phyloP scores from a whole-genome alignment of 371 early-diverging fungal genomes.

The Lichtheimia hyalospora region DNA sequence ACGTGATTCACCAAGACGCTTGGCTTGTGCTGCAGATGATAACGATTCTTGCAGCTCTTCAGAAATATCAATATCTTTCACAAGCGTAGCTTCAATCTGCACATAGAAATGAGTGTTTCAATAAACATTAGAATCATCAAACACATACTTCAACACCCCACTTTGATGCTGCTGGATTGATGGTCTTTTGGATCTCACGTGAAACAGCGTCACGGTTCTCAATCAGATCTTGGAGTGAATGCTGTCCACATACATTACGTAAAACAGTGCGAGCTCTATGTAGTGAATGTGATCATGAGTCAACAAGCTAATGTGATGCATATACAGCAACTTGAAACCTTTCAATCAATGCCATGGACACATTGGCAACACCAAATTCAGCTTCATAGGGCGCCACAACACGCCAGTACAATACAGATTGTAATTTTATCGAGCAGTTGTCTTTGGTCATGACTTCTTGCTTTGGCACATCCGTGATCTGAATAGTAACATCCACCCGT shows the following conservation, averaged over 20 bases:
- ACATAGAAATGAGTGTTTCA: slow-evolving; percentile 1
- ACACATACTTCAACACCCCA: slow-evolving; percentile 72
- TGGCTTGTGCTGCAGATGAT: slow-evolving; percentile 86
- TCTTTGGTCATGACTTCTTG: slow-evolving; percentile 79
- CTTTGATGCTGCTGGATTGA: slow-evolving; percentile 44
- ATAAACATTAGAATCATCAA: too few species aligned
- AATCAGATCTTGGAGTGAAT: slow-evolving; percentile 69
- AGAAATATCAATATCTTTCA: slow-evolving; percentile 84
- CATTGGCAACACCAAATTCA: slow-evolving; percentile 74
- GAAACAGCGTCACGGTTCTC: slow-evolving; percentile 88
- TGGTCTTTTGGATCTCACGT: slow-evolving; percentile 75
- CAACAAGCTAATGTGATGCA: too few species aligned
- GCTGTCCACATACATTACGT: slow-evolving; percentile 63
- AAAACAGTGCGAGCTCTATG: slow-evolving; percentile 65
- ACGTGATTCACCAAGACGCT: slow-evolving; percentile 85
- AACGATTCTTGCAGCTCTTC: slow-evolving; percentile 77
- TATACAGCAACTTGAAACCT: slow-evolving; percentile 10
- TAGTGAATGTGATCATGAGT: too few species aligned
- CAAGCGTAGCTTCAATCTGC: slow-evolving; percentile 70
- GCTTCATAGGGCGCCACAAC: slow-evolving; percentile 82
- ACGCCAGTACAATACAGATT: slow-evolving; percentile 86
- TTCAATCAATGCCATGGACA: slow-evolving; percentile 76
- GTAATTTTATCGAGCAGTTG: slow-evolving; percentile 60
- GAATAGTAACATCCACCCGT: slow-evolving; percentile 73
- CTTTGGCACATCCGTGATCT: slow-evolving; percentile 69